phyloP scores from a whole-genome alignment of 2,329 filamentous ascomycete species.

The Cladophialophora immunda region DNA sequence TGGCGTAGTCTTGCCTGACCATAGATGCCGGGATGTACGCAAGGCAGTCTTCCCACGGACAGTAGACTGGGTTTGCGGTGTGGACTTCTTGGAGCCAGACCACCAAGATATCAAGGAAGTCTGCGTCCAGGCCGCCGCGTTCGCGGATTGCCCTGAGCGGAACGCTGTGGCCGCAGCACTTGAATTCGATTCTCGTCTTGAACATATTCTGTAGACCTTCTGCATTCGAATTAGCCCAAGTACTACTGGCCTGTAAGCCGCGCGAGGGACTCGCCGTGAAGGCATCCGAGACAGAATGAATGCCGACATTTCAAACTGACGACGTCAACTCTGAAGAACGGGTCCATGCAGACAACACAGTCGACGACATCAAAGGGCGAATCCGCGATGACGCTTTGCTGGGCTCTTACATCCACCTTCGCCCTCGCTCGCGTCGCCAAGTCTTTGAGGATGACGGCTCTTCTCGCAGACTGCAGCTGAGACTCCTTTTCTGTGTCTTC shows the following conservation, averaged over 20 bases:
- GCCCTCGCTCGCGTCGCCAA: conserved; percentile 10
- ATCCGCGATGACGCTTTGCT: not conserved
- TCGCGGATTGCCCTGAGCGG: conserved; percentile 5
- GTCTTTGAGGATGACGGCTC: not conserved
- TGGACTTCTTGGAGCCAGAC: conserved; percentile 15
- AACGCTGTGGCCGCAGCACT: conserved; percentile 24
- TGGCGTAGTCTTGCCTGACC: conserved; percentile 4
- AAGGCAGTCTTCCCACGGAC: conserved; percentile 22
- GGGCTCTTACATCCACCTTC: not conserved
- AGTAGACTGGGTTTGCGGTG: conserved; percentile 21
- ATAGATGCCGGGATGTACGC: conserved; percentile 10
- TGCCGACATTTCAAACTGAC: conserved; percentile 22
- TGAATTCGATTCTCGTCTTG: not conserved
- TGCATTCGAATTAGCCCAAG: not conserved
- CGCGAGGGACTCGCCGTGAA: conserved; percentile 1
- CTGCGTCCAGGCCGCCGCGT: conserved; percentile 4
- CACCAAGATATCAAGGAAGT: not conserved
- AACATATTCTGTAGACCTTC: conserved; percentile 16
- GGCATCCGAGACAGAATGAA: conserved; percentile 21
- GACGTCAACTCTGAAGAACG: conserved; percentile 21
- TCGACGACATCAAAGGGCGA: conserved; percentile 13
- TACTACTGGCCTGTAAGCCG: not conserved
- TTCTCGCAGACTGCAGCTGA: not conserved
- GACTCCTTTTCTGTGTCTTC: not conserved
- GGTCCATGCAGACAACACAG: conserved; percentile 21